These are phyloP conservation scores for Vitis rotundifolia DNA, from an alignment of 164 flowering plant species.

Conservation along the genomic window DNA sequence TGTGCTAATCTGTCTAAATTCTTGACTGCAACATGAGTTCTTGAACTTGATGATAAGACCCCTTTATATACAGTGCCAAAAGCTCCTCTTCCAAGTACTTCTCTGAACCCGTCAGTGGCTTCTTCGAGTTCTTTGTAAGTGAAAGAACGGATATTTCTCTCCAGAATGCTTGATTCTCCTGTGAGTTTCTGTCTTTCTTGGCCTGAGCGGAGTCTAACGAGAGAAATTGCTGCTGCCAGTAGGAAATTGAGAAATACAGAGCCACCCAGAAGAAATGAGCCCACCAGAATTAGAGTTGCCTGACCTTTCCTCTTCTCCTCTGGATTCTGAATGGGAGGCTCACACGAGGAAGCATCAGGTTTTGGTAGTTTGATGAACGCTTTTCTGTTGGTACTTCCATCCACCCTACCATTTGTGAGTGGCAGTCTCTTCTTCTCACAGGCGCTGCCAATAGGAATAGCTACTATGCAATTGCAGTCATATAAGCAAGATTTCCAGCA, in stretches of 20 bases:
- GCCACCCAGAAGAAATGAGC: conserved; percentile 5
- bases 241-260: conserved; percentile 8
- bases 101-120: conserved; percentile 14
- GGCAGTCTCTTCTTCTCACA: conserved; percentile 6
- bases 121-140: conserved; percentile 20
- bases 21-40: no score
- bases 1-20: no score
- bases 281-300: background rate
- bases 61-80: conserved; percentile 7
- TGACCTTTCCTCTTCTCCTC: background rate
- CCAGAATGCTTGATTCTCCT: background rate
- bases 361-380: conserved; percentile 16
- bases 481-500: background rate
- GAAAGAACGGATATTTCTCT: conserved; percentile 6
- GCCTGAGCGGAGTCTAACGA: background rate
- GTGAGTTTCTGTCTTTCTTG: background rate
- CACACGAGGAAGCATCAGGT: background rate
- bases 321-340: background rate
- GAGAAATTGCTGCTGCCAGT: background rate
- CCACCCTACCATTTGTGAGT: background rate
- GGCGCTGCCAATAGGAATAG: background rate
- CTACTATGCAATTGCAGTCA: conserved; percentile 2
- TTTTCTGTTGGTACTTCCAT: background rate
- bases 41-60: background rate
- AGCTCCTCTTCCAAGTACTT: conserved; percentile 17